phyloP scores from a whole-genome alignment of 2,329 filamentous ascomycete species.

The Ceratocystis variospora region DNA sequence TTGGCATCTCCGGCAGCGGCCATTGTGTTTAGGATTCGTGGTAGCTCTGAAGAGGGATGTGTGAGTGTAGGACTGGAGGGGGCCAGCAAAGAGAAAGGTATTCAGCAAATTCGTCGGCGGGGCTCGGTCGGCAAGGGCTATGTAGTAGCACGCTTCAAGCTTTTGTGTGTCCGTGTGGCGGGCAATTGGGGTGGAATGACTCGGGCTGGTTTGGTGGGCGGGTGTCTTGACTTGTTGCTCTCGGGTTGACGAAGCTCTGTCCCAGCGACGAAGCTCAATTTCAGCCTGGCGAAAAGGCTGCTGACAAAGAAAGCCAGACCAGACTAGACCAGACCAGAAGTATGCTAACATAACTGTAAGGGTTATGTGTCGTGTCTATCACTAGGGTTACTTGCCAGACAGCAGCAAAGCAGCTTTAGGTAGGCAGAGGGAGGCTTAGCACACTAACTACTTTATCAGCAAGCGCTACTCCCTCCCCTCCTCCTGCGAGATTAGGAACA shows the following conservation, averaged over 20 bases:
- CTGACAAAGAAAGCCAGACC: neutral
- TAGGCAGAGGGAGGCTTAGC: no score
- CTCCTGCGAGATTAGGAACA: no score
- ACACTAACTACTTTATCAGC: no score
- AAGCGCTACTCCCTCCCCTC: no score
- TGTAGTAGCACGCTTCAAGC: neutral
- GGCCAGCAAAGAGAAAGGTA: neutral
- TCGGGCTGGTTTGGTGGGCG: neutral
- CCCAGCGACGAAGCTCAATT: conserved; percentile 1
- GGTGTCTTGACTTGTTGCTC: no score
- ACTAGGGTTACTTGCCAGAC: neutral
- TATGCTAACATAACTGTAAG: neutral
- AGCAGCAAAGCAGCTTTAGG: no score
- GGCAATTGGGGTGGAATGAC: neutral
- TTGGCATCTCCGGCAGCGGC: conserved; percentile 25
- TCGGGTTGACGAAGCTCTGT: conserved; percentile 23
- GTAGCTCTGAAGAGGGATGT: neutral
- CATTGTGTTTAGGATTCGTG: neutral
- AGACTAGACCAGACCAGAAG: neutral
- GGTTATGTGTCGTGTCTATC: neutral
- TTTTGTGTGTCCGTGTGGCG: neutral
- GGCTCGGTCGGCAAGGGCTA: neutral
- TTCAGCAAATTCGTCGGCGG: neutral
- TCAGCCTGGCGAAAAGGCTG: conserved; percentile 22
- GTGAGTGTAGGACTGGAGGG: neutral